These are phyloP conservation scores for Eimeria maxima DNA, from an alignment of 169 alveolate species.

Conservation along the genomic window DNA sequence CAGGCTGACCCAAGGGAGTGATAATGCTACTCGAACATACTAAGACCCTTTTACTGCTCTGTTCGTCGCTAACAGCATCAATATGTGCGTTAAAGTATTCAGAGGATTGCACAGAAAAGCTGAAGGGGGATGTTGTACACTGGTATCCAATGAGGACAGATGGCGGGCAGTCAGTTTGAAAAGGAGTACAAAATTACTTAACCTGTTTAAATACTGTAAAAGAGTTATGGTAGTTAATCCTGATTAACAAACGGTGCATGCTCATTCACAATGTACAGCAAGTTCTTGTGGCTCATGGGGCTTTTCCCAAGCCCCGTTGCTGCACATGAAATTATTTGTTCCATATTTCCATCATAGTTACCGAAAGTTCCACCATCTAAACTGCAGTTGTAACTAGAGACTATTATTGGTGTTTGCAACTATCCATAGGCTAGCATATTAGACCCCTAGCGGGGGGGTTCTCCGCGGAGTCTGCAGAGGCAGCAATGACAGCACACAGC, in stretches of 20 bases:
- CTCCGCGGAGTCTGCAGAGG: not conserved
- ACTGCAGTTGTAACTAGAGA: not conserved
- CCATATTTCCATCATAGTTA: not conserved
- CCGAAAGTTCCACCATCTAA: not conserved
- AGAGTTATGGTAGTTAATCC: not conserved
- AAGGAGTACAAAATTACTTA: not conserved
- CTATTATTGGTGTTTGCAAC: not conserved
- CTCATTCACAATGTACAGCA: not conserved
- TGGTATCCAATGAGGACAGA: not conserved
- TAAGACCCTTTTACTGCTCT: not conserved
- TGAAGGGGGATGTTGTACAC: not conserved
- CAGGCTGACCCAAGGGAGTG: not conserved
- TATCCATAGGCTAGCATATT: not conserved
- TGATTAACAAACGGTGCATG: not conserved
- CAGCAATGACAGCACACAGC: not conserved
- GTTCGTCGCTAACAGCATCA: not conserved
- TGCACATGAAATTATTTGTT: not conserved
- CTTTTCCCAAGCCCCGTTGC: conserved; percentile 52
- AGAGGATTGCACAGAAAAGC: not conserved
- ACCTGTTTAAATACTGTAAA: not conserved
- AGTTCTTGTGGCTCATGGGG: not conserved
- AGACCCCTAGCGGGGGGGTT: not conserved
- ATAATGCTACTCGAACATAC: not conserved
- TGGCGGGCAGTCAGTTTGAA: not conserved
- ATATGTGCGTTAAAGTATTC: not conserved